phyloP scores from a whole-genome alignment of 2,329 filamentous ascomycete genomes.

The Aureobasidium mangrovei region DNA sequence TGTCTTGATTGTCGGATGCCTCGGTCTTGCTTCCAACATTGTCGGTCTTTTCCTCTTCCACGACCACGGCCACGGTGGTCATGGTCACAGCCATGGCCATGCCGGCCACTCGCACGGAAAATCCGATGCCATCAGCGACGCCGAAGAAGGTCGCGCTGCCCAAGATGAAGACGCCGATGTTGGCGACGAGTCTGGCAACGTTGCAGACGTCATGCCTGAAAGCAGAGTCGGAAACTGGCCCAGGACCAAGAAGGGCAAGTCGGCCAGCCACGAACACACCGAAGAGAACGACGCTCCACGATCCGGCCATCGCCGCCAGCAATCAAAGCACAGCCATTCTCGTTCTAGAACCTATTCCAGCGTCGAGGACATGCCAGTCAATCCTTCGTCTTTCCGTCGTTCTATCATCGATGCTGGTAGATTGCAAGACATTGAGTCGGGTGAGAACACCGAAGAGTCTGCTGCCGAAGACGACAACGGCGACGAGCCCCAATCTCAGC shows the following conservation, averaged over 20 bases:
- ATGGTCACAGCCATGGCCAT: slow-evolving; percentile 56
- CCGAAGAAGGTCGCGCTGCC: slow-evolving; percentile 45
- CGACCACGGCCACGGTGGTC: slow-evolving; percentile 66
- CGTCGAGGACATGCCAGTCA: slow-evolving; percentile 67
- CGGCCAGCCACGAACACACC: slow-evolving; percentile 17
- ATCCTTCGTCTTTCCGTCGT: slow-evolving; percentile 83
- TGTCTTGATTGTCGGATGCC: slow-evolving; percentile 79
- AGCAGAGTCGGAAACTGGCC: slow-evolving; percentile 47
- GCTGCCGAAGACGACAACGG: slow-evolving; percentile 31
- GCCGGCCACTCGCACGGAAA: slow-evolving; percentile 26
- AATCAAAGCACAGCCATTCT: slow-evolving; percentile 54
- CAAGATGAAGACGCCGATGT: slow-evolving; percentile 36
- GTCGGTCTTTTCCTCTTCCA: slow-evolving; percentile 85
- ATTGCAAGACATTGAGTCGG: slow-evolving; percentile 46
- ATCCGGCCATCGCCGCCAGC: slow-evolving; percentile 34
- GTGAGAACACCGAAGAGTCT: slow-evolving; percentile 46
- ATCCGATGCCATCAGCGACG: slow-evolving; percentile 35
- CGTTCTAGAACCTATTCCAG: slow-evolving; percentile 45
- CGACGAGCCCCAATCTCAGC: slow-evolving; percentile 25
- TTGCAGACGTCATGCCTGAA: slow-evolving; percentile 56
- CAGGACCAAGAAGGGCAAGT: slow-evolving; percentile 21
- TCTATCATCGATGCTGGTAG: slow-evolving; percentile 82
- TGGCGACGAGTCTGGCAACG: slow-evolving; percentile 50
- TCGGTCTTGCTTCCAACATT: slow-evolving; percentile 81
- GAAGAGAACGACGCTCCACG: slow-evolving; percentile 22